Evolutionary conservation across 257 asterid species (phyloP).

Genomic region (Penstemon newberryi): DNA sequence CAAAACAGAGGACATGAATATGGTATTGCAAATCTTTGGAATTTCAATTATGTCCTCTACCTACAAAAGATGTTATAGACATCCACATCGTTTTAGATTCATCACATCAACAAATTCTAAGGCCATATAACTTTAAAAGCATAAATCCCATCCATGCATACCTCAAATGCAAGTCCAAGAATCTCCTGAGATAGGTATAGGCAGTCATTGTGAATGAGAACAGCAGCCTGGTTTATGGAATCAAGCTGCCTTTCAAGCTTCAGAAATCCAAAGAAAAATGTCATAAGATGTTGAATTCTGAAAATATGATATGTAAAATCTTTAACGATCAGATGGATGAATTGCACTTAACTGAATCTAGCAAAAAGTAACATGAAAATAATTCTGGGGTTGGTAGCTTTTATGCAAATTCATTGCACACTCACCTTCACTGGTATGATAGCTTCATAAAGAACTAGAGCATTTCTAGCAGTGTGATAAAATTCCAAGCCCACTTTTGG

Average conservation of each 20-base stretch:
- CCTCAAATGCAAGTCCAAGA: conserved; percentile 98
- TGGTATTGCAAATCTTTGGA: conserved; percentile 4
- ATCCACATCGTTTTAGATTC: background rate
- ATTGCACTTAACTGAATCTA: conserved; percentile 15
- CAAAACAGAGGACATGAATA: background rate
- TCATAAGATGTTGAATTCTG: conserved; percentile 13
- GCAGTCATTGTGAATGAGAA: conserved; percentile 93
- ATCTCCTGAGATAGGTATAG: conserved; percentile 90
- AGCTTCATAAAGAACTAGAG: conserved; percentile 87
- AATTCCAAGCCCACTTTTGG: conserved; percentile 86
- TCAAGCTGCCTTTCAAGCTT: conserved; percentile 93
- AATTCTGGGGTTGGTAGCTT: conserved; percentile 8
- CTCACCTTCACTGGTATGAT: conserved; percentile 90
- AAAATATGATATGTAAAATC: conserved; percentile 6
- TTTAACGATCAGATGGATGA: background rate
- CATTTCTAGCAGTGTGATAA: conserved; percentile 83
- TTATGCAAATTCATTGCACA: conserved; percentile 22
- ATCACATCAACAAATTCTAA: background rate
- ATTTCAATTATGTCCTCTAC: background rate
- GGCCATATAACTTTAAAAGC: conserved; percentile 14
- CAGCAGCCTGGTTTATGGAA: conserved; percentile 84
- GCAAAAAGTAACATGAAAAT: conserved; percentile 17
- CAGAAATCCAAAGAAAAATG: conserved; percentile 38
- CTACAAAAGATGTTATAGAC: background rate
- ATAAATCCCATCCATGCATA: conserved; percentile 29